These are phyloP conservation scores for Mycena polygramma DNA, from an alignment of 768 basidiomycete species.

Conservation along the genomic window DNA sequence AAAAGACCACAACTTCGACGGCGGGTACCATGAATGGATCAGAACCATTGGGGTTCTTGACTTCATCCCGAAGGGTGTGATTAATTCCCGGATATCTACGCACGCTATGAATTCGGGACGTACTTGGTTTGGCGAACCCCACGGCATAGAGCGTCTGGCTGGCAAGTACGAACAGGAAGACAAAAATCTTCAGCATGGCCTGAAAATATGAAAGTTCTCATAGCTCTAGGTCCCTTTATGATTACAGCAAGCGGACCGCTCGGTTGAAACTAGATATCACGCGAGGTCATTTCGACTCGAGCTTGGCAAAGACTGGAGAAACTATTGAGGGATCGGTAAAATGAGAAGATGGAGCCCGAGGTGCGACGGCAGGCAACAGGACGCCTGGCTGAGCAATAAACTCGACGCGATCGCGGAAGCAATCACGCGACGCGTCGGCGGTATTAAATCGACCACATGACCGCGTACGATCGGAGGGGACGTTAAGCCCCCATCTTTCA, in stretches of 20 bases:
- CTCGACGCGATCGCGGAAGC: too few relatives aligned
- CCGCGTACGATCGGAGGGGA: too few relatives aligned
- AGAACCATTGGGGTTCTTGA: slow-evolving; percentile 10
- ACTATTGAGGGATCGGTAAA: background rate
- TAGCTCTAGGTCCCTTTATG: background rate
- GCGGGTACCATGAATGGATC: slow-evolving; percentile 7
- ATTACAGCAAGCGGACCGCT: background rate
- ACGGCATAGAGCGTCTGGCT: background rate
- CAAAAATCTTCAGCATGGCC: slow-evolving; percentile 1
- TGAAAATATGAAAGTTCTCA: background rate
- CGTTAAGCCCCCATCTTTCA: too few relatives aligned
- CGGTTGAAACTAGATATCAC: background rate
- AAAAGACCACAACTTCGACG: too few relatives aligned
- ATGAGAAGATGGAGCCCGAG: background rate
- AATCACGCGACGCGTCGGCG: too few relatives aligned
- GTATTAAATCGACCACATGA: too few relatives aligned
- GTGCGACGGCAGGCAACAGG: too few relatives aligned
- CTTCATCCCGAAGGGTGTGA: too few relatives aligned
- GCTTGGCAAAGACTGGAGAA: background rate
- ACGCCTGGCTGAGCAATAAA: too few relatives aligned
- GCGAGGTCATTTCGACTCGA: background rate
- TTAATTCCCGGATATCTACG: too few relatives aligned
- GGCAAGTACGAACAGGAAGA: background rate
- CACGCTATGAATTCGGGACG: too few relatives aligned
- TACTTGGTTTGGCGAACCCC: background rate